A percentile compares a stretch with the other conserved stretches of the same genome.
phyloP scores from a whole-genome alignment of 2,329 filamentous ascomycete species.

The Fusarium gaditjirri region DNA sequence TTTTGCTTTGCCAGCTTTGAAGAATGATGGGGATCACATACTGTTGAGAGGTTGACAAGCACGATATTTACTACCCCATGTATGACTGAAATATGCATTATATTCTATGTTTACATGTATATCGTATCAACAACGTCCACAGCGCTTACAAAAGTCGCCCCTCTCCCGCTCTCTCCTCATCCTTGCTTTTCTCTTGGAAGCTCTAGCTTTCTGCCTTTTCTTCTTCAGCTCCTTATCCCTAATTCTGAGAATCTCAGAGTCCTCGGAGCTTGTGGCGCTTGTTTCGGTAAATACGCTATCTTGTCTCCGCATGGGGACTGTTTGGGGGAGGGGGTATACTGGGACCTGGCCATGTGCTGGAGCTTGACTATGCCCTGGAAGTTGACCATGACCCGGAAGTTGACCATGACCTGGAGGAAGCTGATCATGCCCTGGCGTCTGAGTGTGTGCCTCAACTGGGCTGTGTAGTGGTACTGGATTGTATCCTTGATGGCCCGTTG shows the following conservation, averaged over 20 bases:
- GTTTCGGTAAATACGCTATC: neutral
- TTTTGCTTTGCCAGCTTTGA: no score
- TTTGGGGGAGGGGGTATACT: neutral
- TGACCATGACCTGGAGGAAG: neutral
- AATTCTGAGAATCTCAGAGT: neutral
- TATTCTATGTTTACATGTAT: no score
- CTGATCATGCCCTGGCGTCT: neutral
- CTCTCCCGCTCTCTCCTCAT: neutral
- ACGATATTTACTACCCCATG: no score
- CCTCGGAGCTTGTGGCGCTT: neutral
- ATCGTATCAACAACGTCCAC: neutral
- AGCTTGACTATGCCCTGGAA: neutral
- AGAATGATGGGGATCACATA: no score
- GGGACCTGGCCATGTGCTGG: neutral
- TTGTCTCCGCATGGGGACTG: neutral
- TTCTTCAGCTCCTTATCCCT: neutral
- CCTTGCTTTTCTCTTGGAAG: neutral
- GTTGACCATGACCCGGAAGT: rapidly evolving
- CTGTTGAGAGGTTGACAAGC: no score
- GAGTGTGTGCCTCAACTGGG: no score
- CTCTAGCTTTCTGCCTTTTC: neutral
- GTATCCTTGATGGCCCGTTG: neutral
- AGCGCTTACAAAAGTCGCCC: neutral
- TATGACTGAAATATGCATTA: no score
- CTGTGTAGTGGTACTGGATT: neutral